Evolutionary conservation across 208 protist species (phyloP), one percentile per base, ranked within the genome.

Genomic region (Porcisia hertigi): DNA sequence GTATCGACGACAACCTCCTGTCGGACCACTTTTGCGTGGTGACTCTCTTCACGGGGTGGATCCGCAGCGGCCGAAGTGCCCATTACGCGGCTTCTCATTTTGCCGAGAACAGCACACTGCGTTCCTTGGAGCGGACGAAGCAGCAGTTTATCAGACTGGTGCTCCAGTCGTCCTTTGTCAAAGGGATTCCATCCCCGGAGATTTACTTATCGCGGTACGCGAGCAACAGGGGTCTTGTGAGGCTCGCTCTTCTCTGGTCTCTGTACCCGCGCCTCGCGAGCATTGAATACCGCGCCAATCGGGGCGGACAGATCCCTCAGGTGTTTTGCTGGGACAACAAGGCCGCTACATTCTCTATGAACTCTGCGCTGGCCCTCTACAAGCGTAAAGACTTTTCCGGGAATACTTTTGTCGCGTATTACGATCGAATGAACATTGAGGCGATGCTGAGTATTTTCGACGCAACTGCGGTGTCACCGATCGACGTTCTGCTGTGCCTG

Each of bases 241-340:
- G 91, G 23, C 76, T 97, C 34, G 91, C 86, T 18, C 75, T 93
- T 49, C 79, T 97, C 60, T 96, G 91, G 90, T 92, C 91, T 16
- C 71, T 96, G 45, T 94, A 95, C 69, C 93, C 91, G 41, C 83
- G 88, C 6, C 77, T 96, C 57, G 91, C 88, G 23, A 90, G 87
- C 18, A 82, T 94, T 30, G 93, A 97, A 70, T 95, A 92, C 76
- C 85, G 83, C 45, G 82, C 82, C 2, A 92, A 88, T 63, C 86
- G 88, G 14, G 79, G 77, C 43, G 71, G 63, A 1, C 85, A 82
- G 23, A 78, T 81, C 23, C 79, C 89, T 47, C 83, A 91, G 66
- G 79, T 94, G 39, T 86, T 91, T 75, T 95, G 91, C 74, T 95
- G 91, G 90, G 93, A 97, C 77, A 93, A 93, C 83, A 94, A 94